Evolutionary conservation across 495 filamentous ascomycete genomes (phyloP), one percentile per base, ranked within the genome.

Genomic region (Trichocladium antarcticum): DNA sequence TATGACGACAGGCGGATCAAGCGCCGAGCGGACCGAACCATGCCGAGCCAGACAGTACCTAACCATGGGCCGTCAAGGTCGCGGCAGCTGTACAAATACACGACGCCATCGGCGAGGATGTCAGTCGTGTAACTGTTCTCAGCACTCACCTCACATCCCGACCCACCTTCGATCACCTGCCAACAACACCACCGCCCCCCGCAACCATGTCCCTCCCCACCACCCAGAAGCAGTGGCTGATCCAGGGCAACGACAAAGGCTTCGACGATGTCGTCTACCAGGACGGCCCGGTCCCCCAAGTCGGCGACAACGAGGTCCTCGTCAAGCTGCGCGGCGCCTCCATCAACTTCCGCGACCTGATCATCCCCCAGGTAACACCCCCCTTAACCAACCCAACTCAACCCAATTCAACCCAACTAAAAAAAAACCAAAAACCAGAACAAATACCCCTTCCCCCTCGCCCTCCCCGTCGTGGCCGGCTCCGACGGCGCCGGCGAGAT

Each of bases 401-500:
- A 5, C 31, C 31, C 31, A 4, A 2, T 14, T 14, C 31, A 37
- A 54, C 37, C 14, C 31, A n/a, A 8, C 20, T 2, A 31, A 3
- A 45, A 82, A 74, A 84, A 83, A 42, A 63, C 64, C 59, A n/a
- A n/a, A n/a, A n/a, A n/a, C n/a, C n/a, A n/a, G n/a, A n/a, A n/a
- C n/a, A n/a, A n/a, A n/a, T 90, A 89, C 57, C 77, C 80, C 19
- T 88, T 89, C 65, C 61, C 79, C 0, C 50, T 73, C 20, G 57
- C 57, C 6, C 58, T 77, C 27, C 76, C 75, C 24, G 71, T 89
- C 3, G 77, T 89, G 1, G 75, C 84, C 1, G 76, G 60, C 22
- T 89, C 85, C n/a, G 87, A 94, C 58, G 87, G 84, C 47, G 78
- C 87, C 2, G 87, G 85, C 27, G 78, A 78, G 46, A 74, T 94